These are phyloP conservation scores for Albatrellus ellisii DNA, from an alignment of 768 basidiomycete species.

Conservation along the genomic window DNA sequence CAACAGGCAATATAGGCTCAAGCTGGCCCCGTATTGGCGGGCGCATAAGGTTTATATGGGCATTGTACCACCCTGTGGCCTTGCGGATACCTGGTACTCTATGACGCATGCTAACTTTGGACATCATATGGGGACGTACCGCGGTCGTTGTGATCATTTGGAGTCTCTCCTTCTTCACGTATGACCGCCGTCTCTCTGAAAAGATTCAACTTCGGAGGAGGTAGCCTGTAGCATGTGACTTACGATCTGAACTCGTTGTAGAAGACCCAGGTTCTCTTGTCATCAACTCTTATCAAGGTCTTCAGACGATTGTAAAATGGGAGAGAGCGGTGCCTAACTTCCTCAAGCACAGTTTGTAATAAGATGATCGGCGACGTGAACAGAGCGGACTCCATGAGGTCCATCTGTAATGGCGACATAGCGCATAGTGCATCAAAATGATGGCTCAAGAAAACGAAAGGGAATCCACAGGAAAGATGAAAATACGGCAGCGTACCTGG, in stretches of 20 bases:
- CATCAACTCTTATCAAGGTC: conserved; percentile 71
- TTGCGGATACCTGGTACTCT: conserved; percentile 69
- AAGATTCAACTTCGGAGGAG: neutral
- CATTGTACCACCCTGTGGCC: conserved; percentile 77
- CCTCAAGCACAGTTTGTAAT: conserved; percentile 90
- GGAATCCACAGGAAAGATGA: neutral
- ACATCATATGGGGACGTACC: conserved; percentile 28
- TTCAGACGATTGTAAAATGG: conserved; percentile 91
- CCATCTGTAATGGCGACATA: conserved; percentile 83
- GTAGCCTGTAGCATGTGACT: conserved; percentile 18
- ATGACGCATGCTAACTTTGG: neutral
- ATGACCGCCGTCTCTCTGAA: conserved; percentile 69
- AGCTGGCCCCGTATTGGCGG: conserved; percentile 39
- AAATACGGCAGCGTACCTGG: conserved; percentile 40
- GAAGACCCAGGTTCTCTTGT: conserved; percentile 74
- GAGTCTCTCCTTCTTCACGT: conserved; percentile 64
- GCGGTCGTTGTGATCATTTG: conserved; percentile 93
- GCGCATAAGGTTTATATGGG: conserved; percentile 46
- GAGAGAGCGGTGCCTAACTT: conserved; percentile 88
- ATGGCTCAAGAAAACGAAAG: too few relatives aligned
- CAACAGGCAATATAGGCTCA: conserved; percentile 32
- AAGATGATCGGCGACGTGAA: conserved; percentile 77
- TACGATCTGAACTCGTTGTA: conserved; percentile 81
- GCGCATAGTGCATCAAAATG: neutral
- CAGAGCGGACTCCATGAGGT: conserved; percentile 69